Base-by-base conservation (phyloP, 192 early-diverging fungal species). In the Mortierella alpina region DNA sequence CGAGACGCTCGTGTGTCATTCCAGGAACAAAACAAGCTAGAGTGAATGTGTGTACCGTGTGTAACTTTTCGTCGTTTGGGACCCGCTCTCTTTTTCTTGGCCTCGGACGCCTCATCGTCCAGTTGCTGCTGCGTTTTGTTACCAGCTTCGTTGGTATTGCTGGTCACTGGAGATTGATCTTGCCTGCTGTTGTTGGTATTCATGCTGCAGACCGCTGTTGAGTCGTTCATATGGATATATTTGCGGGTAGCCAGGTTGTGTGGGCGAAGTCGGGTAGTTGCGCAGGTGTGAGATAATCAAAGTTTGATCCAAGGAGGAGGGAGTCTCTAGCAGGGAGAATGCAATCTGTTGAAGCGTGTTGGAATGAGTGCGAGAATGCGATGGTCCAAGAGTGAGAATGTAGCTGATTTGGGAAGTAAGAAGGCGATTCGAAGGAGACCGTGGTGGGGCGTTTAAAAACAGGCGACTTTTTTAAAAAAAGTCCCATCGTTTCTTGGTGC, bases 1-100 rank as follows among this genome's bases (percentile, higher is more conserved):
- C 31, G 31, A 31, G 31, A 31, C 31, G 31, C 31, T 31, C 31
- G 31, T 3, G 1, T 31, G 31, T 31, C 31, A 31, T 31, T 31
- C 31, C 31, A 31, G 31, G 31, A 31, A 31, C 31, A 31, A 31
- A 3, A 31, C 31, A 31, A 2, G 31, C 31, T 31, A 31, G 31
- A 31, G 31, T 31, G 31, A 17, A 17, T 53, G 9, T 58, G 11
- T 59, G 45, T 87, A 88, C 89, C 89, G 73, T 90, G 87, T 47
- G 89, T 87, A 44, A 90, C 89, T 70, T 90, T 90, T 75, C 87
- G 71, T 74, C 89, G 61, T 60, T 90, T 90, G 6, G 89, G 87
- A 2, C 86, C 89, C 4, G 84, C 77, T 64, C 87, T 62, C 65
- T 90, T 90, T 82, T 88, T 90, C 70, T 88, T 90, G 48, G 85